Percentiles rank a stretch among this genome's conserved stretches.
Evolutionary conservation across 164 flowering plant species (phyloP).

Genomic region (Dillenia turbinata): DNA sequence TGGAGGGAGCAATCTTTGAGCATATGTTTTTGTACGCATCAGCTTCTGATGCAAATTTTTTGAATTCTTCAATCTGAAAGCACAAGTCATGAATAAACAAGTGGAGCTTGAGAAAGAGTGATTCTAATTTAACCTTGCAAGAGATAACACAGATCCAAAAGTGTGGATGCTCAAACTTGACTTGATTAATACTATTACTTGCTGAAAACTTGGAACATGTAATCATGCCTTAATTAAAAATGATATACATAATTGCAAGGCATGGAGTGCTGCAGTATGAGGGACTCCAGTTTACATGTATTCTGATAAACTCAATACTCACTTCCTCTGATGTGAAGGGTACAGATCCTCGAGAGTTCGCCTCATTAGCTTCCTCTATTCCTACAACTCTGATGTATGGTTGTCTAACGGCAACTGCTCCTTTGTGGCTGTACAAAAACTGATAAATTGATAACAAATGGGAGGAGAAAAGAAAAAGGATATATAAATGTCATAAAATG

Average conservation of each 20-base stretch:
- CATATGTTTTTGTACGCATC: constrained; percentile 68
- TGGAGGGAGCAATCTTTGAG: constrained; percentile 94
- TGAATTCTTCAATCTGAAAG: constrained; percentile 79
- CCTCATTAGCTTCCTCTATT: constrained; percentile 75
- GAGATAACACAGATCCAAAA: background rate
- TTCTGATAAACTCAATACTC: background rate
- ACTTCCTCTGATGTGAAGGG: constrained; percentile 85
- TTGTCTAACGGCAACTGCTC: constrained; percentile 97
- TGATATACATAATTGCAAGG: no score
- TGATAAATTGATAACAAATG: background rate
- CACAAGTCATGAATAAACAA: background rate
- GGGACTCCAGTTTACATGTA: no score
- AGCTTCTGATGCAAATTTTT: constrained; percentile 72
- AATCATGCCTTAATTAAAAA: no score
- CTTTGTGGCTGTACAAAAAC: constrained; percentile 66
- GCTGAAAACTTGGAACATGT: no score
- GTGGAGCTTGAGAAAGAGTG: background rate
- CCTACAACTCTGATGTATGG: constrained; percentile 98
- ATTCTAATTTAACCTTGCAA: background rate
- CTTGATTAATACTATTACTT: no score
- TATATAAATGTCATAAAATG: no score
- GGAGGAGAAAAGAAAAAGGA: no score
- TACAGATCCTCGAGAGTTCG: constrained; percentile 68
- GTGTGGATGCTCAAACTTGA: background rate
- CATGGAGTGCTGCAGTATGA: no score